Base-by-base conservation (phyloP, 345 rosid species). In the Boechera divaricarpa region DNA sequence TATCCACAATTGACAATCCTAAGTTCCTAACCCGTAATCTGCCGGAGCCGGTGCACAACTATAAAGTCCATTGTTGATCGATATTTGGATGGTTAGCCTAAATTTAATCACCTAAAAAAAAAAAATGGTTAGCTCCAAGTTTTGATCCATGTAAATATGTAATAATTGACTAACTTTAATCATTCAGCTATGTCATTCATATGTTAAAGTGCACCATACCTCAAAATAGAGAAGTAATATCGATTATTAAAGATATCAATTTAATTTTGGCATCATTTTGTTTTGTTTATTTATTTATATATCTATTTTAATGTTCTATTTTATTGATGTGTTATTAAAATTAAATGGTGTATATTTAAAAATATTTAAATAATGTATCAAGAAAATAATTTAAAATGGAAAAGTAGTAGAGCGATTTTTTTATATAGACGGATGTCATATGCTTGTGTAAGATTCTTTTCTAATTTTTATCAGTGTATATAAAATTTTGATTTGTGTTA, bases 91-190 rank as follows among this genome's bases (percentile, higher is more conserved):
- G 54, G 74, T 44, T 56, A 48, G 44, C 53, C 5, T 44, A 10
- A 42, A 11, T 33, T 16, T 24, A 41, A 42, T 56, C 31, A 55
- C 45, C 24, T 13, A 56, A 18, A 18, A 18, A 16, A 8, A 58
- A 10, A 0, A 33, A 10, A 18, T 6, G 49, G 35, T 45, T 58
- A 58, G 66, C 47, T 58, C 63, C 52, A 18, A 55, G 42, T 24
- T 42, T n/a, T 73, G 24, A 62, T 73, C 45, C 35, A 41, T 41
- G 12, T 21, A 21, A 21, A 21, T 21, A 21, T 21, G 24, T 31
- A 54, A 64, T 74, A 73, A 63, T 64, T 73, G 56, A 42, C 15
- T 9, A 38, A 53, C 71, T 54, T 73, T 54, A 73, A 54, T 54
- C 54, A 64, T 74, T 54, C 38, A 41, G 29, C 10, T 36, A 54